Conservation (phyloP, 768 basidiomycete species). For the Psilocybe cyanescens region DNA sequence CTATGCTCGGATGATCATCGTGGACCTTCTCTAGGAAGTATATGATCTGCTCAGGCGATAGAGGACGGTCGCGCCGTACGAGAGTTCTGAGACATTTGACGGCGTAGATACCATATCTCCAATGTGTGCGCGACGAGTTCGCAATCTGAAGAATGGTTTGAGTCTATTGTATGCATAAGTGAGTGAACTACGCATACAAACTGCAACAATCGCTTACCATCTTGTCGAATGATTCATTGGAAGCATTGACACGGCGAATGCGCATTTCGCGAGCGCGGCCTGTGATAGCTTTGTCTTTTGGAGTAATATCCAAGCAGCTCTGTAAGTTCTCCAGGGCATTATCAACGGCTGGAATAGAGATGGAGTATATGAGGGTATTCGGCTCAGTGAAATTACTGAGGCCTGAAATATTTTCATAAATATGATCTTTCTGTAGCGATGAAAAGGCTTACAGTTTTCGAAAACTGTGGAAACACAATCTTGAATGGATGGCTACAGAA, state of each 20-base stretch:
- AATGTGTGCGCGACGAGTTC: conserved; percentile 67
- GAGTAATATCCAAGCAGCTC: conserved; percentile 31
- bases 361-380: conserved; percentile 54
- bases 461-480: conserved; percentile 65
- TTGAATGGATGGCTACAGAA: conserved; percentile 71
- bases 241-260: conserved; percentile 41
- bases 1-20: conserved; percentile 70
- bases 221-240: conserved; percentile 44
- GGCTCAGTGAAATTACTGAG: conserved; percentile 67
- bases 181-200: neutral
- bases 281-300: conserved; percentile 42
- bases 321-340: conserved; percentile 41
- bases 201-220: conserved; percentile 41
- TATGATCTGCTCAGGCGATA: conserved; percentile 48
- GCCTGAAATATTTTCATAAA: conserved; percentile 39
- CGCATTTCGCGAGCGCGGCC: conserved; percentile 47
- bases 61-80: conserved; percentile 64
- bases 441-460: conserved; percentile 54
- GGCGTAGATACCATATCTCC: conserved; percentile 79
- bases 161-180: conserved; percentile 33
- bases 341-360: conserved; percentile 48
- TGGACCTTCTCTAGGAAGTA: conserved; percentile 64
- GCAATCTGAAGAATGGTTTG: conserved; percentile 58
- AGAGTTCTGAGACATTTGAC: conserved; percentile 69
- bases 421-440: neutral